These are phyloP conservation scores for Cicer bijugum DNA, from an alignment of 306 rosid species.

Conservation along the genomic window DNA sequence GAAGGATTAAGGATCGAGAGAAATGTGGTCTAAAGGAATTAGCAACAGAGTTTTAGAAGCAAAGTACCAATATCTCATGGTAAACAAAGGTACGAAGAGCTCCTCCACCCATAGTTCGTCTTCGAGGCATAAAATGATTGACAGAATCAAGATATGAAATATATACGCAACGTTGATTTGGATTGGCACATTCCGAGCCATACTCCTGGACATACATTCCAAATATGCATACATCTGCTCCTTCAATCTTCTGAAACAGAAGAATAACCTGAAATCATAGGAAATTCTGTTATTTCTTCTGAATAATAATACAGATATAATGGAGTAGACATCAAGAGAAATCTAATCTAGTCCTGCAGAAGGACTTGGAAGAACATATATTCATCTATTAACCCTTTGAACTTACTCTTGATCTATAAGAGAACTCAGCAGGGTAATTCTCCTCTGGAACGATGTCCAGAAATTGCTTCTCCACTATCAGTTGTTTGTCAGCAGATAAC, in stretches of 20 bases:
- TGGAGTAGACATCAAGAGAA: neutral
- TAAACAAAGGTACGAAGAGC: conserved; percentile 76
- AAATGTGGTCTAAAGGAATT: neutral
- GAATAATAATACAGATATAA: conserved; percentile 42
- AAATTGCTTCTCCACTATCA: conserved; percentile 60
- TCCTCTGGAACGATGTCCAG: conserved; percentile 51
- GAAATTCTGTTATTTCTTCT: neutral
- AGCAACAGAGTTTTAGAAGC: neutral
- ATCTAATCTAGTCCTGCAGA: neutral
- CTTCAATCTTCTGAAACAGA: conserved; percentile 74
- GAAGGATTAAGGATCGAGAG: neutral
- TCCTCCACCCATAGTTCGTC: conserved; percentile 49
- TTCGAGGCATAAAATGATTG: conserved; percentile 67
- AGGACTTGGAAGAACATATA: conserved; percentile 23
- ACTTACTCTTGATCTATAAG: conserved; percentile 63
- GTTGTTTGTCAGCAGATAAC: conserved; percentile 53
- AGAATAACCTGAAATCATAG: conserved; percentile 61
- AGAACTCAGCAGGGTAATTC: conserved; percentile 64
- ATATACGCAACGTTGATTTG: conserved; percentile 61
- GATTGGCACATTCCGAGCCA: conserved; percentile 65
- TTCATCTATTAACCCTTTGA: neutral
- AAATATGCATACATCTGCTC: conserved; percentile 73
- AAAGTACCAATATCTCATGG: conserved; percentile 69
- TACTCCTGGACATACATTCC: conserved; percentile 69
- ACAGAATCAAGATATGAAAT: conserved; percentile 74